These are phyloP conservation scores for Auricularia cornea DNA, from an alignment of 768 basidiomycete genomes.

Conservation along the genomic window DNA sequence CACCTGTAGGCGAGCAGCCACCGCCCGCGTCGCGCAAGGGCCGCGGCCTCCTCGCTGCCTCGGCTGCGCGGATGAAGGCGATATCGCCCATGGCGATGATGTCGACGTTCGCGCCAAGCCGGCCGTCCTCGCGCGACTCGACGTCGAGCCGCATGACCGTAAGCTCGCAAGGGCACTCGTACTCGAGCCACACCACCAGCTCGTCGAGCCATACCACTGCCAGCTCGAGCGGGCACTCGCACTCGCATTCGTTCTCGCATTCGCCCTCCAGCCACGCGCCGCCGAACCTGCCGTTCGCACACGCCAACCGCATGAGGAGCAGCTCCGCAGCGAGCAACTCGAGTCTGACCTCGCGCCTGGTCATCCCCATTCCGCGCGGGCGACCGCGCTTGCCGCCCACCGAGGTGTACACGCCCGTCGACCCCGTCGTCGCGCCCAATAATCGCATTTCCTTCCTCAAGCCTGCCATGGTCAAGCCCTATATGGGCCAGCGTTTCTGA, in stretches of 20 bases:
- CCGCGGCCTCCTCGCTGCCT: not conserved
- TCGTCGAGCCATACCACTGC: too few species aligned
- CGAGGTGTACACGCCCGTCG: not conserved
- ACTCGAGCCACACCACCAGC: not conserved
- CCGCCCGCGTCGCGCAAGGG: not conserved
- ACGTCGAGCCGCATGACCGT: not conserved
- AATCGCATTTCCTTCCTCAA: not conserved
- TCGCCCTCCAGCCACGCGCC: too few species aligned
- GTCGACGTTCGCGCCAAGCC: not conserved
- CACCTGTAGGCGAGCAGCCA: not conserved
- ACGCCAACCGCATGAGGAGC: too few species aligned
- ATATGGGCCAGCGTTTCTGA: not conserved
- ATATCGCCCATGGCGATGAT: not conserved
- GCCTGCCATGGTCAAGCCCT: not conserved
- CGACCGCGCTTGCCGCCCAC: too few species aligned
- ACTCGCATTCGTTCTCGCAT: too few species aligned
- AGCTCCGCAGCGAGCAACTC: too few species aligned
- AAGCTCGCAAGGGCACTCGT: too few species aligned
- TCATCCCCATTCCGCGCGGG: too few species aligned
- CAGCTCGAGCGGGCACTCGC: too few species aligned
- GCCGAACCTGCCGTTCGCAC: too few species aligned
- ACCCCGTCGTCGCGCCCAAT: not conserved
- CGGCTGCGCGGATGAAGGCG: not conserved
- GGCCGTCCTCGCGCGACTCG: not conserved
- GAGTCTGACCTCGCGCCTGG: too few species aligned